phyloP scores from a whole-genome alignment of 2,329 filamentous ascomycete species.

The Proliferodiscus dingleyae region DNA sequence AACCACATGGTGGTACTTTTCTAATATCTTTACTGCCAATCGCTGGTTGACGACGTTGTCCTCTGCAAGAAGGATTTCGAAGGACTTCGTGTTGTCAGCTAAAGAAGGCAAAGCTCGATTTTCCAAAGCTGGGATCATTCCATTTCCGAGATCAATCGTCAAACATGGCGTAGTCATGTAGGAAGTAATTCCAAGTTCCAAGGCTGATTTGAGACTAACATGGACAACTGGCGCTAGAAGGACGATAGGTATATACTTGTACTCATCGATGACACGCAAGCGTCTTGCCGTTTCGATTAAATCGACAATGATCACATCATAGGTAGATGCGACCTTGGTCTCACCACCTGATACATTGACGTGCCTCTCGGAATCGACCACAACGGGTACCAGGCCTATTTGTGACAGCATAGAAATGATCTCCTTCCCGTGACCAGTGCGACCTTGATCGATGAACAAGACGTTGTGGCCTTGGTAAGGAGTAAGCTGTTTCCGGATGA shows the following conservation, averaged over 20 bases:
- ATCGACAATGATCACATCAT: slow-evolving; percentile 94
- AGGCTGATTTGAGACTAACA: slow-evolving; percentile 85
- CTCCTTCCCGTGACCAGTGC: slow-evolving; percentile 70
- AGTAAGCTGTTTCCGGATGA: slow-evolving; percentile 76
- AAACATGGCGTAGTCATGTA: slow-evolving; percentile 98
- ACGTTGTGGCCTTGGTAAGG: slow-evolving; percentile 93
- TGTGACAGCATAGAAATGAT: slow-evolving; percentile 73
- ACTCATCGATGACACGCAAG: slow-evolving; percentile 82
- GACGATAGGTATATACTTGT: slow-evolving; percentile 97
- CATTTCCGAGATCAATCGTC: slow-evolving; percentile 90
- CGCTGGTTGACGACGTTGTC: slow-evolving; percentile 98
- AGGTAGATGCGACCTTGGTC: slow-evolving; percentile 45
- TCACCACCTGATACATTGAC: slow-evolving; percentile 54
- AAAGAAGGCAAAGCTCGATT: slow-evolving; percentile 87
- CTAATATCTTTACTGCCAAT: slow-evolving; percentile 90
- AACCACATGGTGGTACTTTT: slow-evolving; percentile 91
- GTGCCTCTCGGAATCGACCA: slow-evolving; percentile 75
- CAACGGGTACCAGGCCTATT: slow-evolving; percentile 74
- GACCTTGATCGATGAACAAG: slow-evolving; percentile 88
- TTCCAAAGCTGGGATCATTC: slow-evolving; percentile 91
- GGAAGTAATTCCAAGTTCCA: slow-evolving; percentile 95
- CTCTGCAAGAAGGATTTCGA: slow-evolving; percentile 91
- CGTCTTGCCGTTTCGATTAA: slow-evolving; percentile 85
- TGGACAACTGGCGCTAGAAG: slow-evolving; percentile 84
- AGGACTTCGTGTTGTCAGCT: slow-evolving; percentile 89